Evolutionary conservation across 169 alveolate species (phyloP).

Genomic region (Cryptosporidium sp.): DNA sequence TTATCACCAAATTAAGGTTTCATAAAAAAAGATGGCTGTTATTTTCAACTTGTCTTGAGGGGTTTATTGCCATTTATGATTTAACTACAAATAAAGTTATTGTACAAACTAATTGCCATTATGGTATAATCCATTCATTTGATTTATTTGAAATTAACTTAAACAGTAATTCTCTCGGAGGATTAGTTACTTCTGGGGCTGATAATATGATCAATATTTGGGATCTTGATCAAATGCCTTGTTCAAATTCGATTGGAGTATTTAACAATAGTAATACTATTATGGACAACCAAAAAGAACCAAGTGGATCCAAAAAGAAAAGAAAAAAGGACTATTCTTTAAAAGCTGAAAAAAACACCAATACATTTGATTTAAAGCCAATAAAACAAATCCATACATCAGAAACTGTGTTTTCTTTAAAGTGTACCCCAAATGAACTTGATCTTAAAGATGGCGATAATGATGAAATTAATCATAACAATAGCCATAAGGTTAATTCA

Average conservation of each 20-base stretch:
- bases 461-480: not conserved
- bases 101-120: conserved; percentile 6
- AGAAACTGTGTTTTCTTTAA: conserved; percentile 55
- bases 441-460: not conserved
- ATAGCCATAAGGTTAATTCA: not conserved
- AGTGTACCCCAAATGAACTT: conserved; percentile 24
- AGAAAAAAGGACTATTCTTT: conserved; percentile 11
- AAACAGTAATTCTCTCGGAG: conserved; percentile 30
- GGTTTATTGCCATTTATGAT: conserved; percentile 50
- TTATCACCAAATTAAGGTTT: conserved; percentile 56
- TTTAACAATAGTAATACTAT: not conserved
- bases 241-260: conserved; percentile 29
- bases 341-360: not conserved
- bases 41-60: conserved; percentile 61
- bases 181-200: conserved; percentile 54
- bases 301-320: conserved; percentile 14
- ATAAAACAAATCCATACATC: conserved; percentile 64
- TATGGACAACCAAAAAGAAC: not conserved
- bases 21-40: conserved; percentile 52
- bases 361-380: not conserved
- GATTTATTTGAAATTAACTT: conserved; percentile 35
- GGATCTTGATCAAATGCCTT: conserved; percentile 48
- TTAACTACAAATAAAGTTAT: conserved; percentile 23
- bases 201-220: conserved; percentile 72
- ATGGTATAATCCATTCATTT: conserved; percentile 39